Conservation (phyloP, 345 rosid species). For the Lenwebbia sp. region DNA sequence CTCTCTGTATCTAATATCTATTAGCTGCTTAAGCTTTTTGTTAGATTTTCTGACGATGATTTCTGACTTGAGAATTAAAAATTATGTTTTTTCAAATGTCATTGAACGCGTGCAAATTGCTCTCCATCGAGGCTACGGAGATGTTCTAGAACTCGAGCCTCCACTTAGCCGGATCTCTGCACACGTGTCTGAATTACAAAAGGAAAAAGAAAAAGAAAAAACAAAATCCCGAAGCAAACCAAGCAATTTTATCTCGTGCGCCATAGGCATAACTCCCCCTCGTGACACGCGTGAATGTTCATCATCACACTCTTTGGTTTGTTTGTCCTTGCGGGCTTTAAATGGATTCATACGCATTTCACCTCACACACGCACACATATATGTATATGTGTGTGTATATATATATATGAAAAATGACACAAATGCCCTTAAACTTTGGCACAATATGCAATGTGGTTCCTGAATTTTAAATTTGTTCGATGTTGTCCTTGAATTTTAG, state of each 20-base stretch:
- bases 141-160: not conserved
- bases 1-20: not conserved
- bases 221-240: not conserved
- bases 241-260: not conserved
- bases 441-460: no score
- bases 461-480: no score
- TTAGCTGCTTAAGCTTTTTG: not conserved
- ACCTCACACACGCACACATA: not conserved
- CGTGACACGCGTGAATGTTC: not conserved
- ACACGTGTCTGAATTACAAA: not conserved
- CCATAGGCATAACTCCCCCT: not conserved
- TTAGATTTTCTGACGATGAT: not conserved
- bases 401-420: not conserved
- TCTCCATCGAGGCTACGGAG: not conserved
- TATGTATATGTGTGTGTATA: not conserved
- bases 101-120: not conserved
- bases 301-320: not conserved
- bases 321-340: not conserved
- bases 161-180: fast-evolving
- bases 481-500: no score
- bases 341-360: not conserved
- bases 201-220: not conserved
- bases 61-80: not conserved
- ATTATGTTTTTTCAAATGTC: not conserved
- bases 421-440: no score